These are phyloP conservation scores for Globisporangium solare DNA, from an alignment of 352 stramenopile species.

Conservation along the genomic window DNA sequence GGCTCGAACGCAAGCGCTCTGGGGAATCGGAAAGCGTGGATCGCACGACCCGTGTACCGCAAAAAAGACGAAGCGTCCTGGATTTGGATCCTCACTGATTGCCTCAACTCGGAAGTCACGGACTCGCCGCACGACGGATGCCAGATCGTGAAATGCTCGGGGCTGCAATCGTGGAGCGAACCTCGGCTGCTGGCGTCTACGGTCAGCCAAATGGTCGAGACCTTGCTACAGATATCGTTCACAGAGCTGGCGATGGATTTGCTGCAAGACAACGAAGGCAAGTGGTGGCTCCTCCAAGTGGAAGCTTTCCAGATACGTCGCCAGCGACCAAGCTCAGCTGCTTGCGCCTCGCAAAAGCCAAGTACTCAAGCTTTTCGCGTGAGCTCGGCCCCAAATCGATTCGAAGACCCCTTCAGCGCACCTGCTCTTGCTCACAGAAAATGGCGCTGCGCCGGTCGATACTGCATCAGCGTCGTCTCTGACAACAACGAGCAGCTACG, in stretches of 20 bases:
- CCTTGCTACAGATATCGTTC: conserved; percentile 32
- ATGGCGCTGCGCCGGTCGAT: conserved; percentile 45
- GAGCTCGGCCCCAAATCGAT: conserved; percentile 38
- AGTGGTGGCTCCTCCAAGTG: conserved; percentile 67
- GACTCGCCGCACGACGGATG: conserved; percentile 26
- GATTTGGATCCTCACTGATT: conserved; percentile 53
- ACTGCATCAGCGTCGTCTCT: conserved; percentile 13
- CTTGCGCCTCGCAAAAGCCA: background rate
- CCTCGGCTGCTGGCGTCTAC: conserved; percentile 34
- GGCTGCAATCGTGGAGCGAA: conserved; percentile 44
- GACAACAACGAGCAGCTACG: conserved; percentile 7
- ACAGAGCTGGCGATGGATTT: conserved; percentile 53
- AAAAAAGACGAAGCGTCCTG: conserved; percentile 47
- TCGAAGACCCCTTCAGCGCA: conserved; percentile 18
- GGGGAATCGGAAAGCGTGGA: conserved; percentile 35
- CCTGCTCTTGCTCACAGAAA: conserved; percentile 26
- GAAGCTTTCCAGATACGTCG: conserved; percentile 50
- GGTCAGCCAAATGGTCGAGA: conserved; percentile 32
- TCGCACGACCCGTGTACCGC: conserved; percentile 42
- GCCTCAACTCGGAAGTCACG: conserved; percentile 6
- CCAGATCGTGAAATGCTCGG: conserved; percentile 56
- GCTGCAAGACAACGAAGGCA: conserved; percentile 38
- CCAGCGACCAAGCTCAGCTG: conserved; percentile 11
- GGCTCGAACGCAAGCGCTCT: background rate
- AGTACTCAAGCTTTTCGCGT: conserved; percentile 17